These are phyloP conservation scores for Arabidopsis suecica DNA, from an alignment of 345 rosid species.

Conservation along the genomic window DNA sequence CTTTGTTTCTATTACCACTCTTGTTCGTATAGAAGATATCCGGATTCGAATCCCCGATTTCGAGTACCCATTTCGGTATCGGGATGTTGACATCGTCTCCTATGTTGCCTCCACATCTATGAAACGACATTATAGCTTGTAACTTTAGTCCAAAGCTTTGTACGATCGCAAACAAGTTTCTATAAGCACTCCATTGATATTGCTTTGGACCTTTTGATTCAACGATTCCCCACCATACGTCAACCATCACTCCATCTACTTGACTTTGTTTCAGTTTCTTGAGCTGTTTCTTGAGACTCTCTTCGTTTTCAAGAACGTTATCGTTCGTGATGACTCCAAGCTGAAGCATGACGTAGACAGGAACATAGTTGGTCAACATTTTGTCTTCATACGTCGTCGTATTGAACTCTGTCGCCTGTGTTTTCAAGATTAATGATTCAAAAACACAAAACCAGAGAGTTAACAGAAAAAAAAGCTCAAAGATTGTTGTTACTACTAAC, in stretches of 20 bases:
- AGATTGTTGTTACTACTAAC: slow-evolving; percentile 23
- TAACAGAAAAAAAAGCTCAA: background rate
- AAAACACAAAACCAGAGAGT: background rate
- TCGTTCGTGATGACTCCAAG: slow-evolving; percentile 65
- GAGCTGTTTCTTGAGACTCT: slow-evolving; percentile 56
- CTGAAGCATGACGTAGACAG: slow-evolving; percentile 83
- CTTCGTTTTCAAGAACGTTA: slow-evolving; percentile 61
- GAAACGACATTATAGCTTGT: slow-evolving; percentile 89
- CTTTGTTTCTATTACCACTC: slow-evolving; percentile 65
- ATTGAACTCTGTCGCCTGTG: slow-evolving; percentile 47
- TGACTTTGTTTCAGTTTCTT: slow-evolving; percentile 65
- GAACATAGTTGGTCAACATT: slow-evolving; percentile 67
- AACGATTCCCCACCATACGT: slow-evolving; percentile 85
- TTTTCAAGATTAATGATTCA: slow-evolving; percentile 7
- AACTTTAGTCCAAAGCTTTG: slow-evolving; percentile 56
- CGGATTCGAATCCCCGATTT: slow-evolving; percentile 65
- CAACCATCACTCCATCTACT: slow-evolving; percentile 78
- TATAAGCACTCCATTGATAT: slow-evolving; percentile 78
- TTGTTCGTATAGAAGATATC: slow-evolving; percentile 77
- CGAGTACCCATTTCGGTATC: slow-evolving; percentile 76
- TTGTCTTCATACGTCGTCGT: slow-evolving; percentile 45
- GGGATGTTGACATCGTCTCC: slow-evolving; percentile 81
- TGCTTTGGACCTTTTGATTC: slow-evolving; percentile 69
- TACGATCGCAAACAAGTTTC: slow-evolving; percentile 65
- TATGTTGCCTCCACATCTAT: slow-evolving; percentile 86